Percentiles rank a stretch among this genome's conserved stretches.
Conservation (phyloP, 257 asterid species). For the Coffea eugenioides region DNA sequence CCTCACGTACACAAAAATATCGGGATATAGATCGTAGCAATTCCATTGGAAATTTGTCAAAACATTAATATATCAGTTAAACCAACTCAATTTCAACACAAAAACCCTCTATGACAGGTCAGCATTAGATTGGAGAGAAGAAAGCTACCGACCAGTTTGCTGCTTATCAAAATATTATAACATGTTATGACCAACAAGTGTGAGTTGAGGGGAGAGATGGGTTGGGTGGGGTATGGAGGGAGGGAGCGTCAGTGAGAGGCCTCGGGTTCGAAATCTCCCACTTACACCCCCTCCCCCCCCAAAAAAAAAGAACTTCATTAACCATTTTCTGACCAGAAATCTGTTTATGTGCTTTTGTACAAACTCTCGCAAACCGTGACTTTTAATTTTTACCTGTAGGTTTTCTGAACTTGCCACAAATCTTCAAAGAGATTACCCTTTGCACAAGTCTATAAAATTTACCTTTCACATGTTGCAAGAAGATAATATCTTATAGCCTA, state of each 20-base stretch:
- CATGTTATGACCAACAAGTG: neutral
- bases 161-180: no score
- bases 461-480: neutral
- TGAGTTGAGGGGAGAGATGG: no score
- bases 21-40: neutral
- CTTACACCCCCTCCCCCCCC: no score
- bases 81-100: neutral
- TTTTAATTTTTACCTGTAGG: neutral
- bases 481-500: neutral
- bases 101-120: no score
- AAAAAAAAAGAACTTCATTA: no score
- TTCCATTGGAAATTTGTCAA: neutral
- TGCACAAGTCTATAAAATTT: neutral
- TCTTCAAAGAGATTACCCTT: neutral
- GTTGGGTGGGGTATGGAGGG: no score
- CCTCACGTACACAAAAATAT: neutral
- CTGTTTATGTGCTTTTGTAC: neutral
- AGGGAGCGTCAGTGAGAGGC: no score
- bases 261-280: no score
- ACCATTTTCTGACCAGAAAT: neutral
- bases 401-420: neutral
- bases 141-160: neutral
- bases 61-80: neutral
- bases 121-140: neutral
- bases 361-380: neutral